These are phyloP conservation scores for Claviceps capensis DNA, from an alignment of 2,329 filamentous ascomycete genomes.

Conservation along the genomic window DNA sequence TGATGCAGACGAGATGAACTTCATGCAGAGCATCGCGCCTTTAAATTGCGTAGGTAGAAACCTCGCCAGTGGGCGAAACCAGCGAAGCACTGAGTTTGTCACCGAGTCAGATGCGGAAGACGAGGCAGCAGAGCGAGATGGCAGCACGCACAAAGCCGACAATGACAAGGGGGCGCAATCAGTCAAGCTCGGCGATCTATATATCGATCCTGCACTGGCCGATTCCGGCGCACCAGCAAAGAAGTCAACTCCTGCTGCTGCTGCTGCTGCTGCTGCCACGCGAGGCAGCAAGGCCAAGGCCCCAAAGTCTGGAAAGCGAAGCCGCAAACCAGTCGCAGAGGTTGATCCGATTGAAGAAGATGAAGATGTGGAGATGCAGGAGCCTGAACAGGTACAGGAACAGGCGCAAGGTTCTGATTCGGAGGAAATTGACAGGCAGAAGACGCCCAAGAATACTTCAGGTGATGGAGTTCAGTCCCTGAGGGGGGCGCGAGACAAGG, in stretches of 20 bases:
- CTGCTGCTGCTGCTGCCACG: constrained; percentile 5
- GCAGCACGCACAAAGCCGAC: constrained; percentile 6
- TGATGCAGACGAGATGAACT: constrained; percentile 19
- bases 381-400: constrained; percentile 6
- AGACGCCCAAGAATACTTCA: constrained; percentile 13
- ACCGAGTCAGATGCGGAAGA: constrained; percentile 18
- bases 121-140: constrained; percentile 5
- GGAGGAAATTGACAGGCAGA: constrained; percentile 14
- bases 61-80: not conserved
- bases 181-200: constrained; percentile 13
- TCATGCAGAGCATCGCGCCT: constrained; percentile 12
- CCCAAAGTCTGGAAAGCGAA: constrained; percentile 10
- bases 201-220: constrained; percentile 19
- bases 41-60: not conserved
- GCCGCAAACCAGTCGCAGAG: constrained; percentile 12
- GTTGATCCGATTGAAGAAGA: constrained; percentile 22
- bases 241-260: constrained; percentile 12
- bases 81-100: constrained; percentile 17
- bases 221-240: constrained; percentile 10
- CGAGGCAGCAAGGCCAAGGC: constrained; percentile 13
- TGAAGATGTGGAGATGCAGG: constrained; percentile 4
- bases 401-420: constrained; percentile 11
- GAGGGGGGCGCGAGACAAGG: not conserved
- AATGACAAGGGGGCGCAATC: not conserved
- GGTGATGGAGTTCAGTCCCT: constrained; percentile 10